These are phyloP conservation scores for Lyophyllum decastes DNA, from an alignment of 768 basidiomycete species.

Conservation along the genomic window DNA sequence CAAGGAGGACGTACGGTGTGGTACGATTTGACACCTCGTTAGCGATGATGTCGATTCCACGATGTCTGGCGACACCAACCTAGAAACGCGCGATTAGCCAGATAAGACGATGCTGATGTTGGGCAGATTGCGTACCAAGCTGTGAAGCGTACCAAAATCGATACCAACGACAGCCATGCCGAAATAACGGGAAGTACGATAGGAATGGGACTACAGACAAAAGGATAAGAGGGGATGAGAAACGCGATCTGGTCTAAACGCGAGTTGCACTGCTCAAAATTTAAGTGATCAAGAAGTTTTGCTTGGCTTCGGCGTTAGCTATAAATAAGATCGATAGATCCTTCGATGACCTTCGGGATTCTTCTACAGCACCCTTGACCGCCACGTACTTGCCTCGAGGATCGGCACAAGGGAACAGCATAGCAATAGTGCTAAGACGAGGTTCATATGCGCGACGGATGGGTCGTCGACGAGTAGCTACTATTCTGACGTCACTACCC, in stretches of 20 bases:
- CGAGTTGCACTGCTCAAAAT: constrained; percentile 13
- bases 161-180: constrained; percentile 92
- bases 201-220: constrained; percentile 13
- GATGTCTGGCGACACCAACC: constrained; percentile 95
- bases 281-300: constrained; percentile 20
- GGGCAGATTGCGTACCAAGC: constrained; percentile 59
- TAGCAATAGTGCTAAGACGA: background rate
- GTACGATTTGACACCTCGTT: constrained; percentile 98
- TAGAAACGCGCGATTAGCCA: constrained; percentile 29
- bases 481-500: too few relatives aligned
- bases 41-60: constrained; percentile 97
- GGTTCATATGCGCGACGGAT: background rate
- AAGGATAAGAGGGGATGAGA: background rate
- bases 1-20: constrained; percentile 73
- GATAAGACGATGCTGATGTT: constrained; percentile 5
- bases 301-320: constrained; percentile 21
- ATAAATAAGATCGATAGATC: constrained; percentile 22
- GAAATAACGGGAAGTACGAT: constrained; percentile 21
- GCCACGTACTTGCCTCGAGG: background rate
- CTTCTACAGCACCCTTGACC: constrained; percentile 21
- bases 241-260: constrained; percentile 8
- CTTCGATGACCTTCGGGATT: constrained; percentile 24
- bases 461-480: too few relatives aligned
- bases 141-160: constrained; percentile 89
- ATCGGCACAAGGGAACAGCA: background rate